These are phyloP conservation scores for Ceratocystis colombiana DNA, from an alignment of 2,329 filamentous ascomycete species.

Conservation along the genomic window DNA sequence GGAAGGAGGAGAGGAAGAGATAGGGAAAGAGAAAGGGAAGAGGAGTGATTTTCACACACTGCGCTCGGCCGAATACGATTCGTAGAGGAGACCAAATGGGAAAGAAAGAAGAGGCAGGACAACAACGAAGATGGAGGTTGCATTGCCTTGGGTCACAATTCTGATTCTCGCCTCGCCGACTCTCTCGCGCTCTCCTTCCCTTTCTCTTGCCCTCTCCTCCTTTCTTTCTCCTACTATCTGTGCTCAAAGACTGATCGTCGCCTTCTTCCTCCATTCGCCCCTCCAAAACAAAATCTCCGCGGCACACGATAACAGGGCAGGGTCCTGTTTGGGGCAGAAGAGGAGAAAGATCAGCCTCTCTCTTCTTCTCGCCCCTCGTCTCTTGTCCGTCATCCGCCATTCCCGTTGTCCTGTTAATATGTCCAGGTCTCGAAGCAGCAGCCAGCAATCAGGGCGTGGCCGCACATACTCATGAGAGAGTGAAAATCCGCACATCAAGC, in stretches of 20 bases:
- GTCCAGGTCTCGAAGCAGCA: neutral
- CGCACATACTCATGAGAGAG: neutral
- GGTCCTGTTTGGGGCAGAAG: neutral
- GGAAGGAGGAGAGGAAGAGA: neutral
- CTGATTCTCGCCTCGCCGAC: too few relatives aligned
- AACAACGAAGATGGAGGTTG: neutral
- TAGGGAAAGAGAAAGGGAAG: neutral
- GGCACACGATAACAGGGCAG: too few relatives aligned
- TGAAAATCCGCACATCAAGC: conserved; percentile 2
- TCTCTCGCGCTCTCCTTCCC: too few relatives aligned
- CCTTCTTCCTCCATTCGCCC: too few relatives aligned
- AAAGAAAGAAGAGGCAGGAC: neutral
- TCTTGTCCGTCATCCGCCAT: too few relatives aligned
- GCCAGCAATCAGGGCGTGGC: neutral
- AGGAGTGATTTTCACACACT: neutral
- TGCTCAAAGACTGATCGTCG: too few relatives aligned
- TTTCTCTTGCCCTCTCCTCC: too few relatives aligned
- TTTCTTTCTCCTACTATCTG: too few relatives aligned
- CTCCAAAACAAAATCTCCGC: too few relatives aligned
- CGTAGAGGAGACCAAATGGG: neutral
- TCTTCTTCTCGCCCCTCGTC: neutral
- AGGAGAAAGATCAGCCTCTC: neutral
- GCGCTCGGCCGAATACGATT: neutral
- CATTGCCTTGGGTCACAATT: neutral
- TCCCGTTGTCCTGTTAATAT: too few relatives aligned